Evolutionary conservation across 106 monocot genomes (phyloP).

Genomic region (Allium sativum): DNA sequence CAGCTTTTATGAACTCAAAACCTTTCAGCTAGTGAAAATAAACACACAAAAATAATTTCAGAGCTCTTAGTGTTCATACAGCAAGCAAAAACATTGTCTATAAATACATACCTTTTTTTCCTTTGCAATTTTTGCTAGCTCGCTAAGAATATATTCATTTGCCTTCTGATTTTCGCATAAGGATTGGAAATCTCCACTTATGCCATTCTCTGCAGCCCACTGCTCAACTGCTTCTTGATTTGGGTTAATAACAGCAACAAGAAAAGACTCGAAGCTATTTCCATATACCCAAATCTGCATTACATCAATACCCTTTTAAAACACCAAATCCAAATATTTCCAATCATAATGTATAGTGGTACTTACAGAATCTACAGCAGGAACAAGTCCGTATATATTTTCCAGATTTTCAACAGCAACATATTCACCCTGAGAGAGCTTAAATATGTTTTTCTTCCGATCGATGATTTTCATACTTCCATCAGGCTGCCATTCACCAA

Average conservation of each 20-base stretch:
- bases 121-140: constrained; percentile 64
- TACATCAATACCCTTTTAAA: not conserved
- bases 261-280: constrained; percentile 81
- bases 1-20: constrained; percentile 73
- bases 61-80: too few relatives aligned
- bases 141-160: constrained; percentile 62
- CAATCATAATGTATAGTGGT: not conserved
- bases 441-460: constrained; percentile 93
- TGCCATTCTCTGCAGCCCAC: constrained; percentile 67
- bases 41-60: too few relatives aligned
- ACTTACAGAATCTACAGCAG: constrained; percentile 61
- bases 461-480: constrained; percentile 94
- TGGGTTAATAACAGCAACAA: constrained; percentile 73
- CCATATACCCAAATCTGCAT: constrained; percentile 93
- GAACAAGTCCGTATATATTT: constrained; percentile 56
- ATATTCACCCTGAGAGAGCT: constrained; percentile 96
- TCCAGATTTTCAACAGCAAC: constrained; percentile 90
- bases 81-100: not conserved
- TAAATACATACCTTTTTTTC: constrained; percentile 40
- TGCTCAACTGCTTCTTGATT: constrained; percentile 52
- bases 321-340: not conserved
- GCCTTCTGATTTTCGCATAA: constrained; percentile 62
- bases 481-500: constrained; percentile 88
- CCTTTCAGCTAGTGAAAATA: constrained; percentile 57
- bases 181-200: constrained; percentile 38